Conservation (phyloP, 768 basidiomycete species). For the Amanita pseudoporphyria region DNA sequence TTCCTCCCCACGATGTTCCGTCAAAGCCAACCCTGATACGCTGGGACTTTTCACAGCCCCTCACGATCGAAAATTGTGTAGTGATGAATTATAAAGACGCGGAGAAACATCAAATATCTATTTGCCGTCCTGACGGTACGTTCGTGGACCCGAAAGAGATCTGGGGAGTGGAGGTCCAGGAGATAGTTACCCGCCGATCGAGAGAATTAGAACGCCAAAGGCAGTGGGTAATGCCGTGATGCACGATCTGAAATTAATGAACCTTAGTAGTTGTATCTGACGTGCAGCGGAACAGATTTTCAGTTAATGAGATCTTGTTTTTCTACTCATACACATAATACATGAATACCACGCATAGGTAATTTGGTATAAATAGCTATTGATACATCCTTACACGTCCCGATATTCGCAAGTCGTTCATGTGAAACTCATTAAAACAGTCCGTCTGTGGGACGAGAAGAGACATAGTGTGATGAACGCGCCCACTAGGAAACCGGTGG, state of each 20-base stretch:
- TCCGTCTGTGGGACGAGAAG: constrained; percentile 6
- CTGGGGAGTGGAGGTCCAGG: constrained; percentile 61
- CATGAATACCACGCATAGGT: background rate
- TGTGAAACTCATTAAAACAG: background rate
- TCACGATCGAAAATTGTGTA: constrained; percentile 76
- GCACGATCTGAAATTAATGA: background rate
- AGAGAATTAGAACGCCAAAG: constrained; percentile 49
- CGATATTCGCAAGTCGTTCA: background rate
- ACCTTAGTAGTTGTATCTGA: background rate
- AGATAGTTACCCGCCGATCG: constrained; percentile 45
- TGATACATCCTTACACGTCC: background rate
- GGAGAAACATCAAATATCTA: constrained; percentile 49
- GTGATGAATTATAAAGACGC: constrained; percentile 75
- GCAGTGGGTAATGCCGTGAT: constrained; percentile 38
- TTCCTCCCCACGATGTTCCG: constrained; percentile 73
- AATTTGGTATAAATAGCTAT: background rate
- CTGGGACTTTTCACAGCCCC: constrained; percentile 62
- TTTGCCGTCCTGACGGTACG: constrained; percentile 21
- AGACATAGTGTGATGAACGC: constrained; percentile 43
- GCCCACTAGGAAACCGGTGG: constrained; percentile 47
- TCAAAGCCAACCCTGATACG: constrained; percentile 64
- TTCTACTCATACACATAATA: constrained; percentile 6
- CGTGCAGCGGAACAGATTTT: background rate
- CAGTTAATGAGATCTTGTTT: background rate
- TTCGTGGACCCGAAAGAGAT: constrained; percentile 37